These are phyloP conservation scores for Didymosphaeria variabile DNA, from an alignment of 2,329 filamentous ascomycete species.

Conservation along the genomic window DNA sequence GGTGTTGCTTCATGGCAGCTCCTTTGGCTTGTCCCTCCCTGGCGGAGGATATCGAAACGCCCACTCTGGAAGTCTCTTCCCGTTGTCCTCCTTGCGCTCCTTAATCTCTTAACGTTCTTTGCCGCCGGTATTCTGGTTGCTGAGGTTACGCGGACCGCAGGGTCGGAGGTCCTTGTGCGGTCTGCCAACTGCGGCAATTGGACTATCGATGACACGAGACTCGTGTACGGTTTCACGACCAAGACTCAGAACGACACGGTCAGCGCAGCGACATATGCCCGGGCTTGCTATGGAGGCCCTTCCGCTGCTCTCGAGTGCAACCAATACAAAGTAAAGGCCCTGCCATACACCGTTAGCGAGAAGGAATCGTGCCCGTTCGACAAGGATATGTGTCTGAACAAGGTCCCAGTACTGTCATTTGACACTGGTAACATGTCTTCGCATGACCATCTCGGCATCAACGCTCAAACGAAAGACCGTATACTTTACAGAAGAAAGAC, in stretches of 20 bases:
- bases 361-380: constrained; percentile 20
- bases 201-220: constrained; percentile 6
- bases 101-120: constrained; percentile 33
- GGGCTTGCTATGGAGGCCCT: constrained; percentile 17
- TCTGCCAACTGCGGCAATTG: constrained; percentile 35
- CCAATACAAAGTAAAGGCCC: constrained; percentile 10
- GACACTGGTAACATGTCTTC: constrained; percentile 27
- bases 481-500: constrained; percentile 17
- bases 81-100: constrained; percentile 31
- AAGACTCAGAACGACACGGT: constrained; percentile 16
- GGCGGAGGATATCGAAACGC: constrained; percentile 19
- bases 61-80: constrained; percentile 28
- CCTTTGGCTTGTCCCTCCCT: constrained; percentile 14
- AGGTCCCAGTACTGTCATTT: constrained; percentile 7
- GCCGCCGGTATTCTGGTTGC: constrained; percentile 39
- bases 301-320: constrained; percentile 13
- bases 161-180: constrained; percentile 36
- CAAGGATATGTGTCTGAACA: constrained; percentile 17
- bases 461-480: constrained; percentile 20
- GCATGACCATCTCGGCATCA: constrained; percentile 26
- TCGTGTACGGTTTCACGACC: constrained; percentile 13
- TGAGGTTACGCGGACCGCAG: constrained; percentile 38
- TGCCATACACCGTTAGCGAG: constrained; percentile 13
- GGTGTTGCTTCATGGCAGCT: constrained; percentile 15
- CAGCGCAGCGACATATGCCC: constrained; percentile 16